Percentiles rank a stretch among this genome's conserved stretches.
These are phyloP conservation scores for Cydonia oblonga DNA, from an alignment of 331 rosid species.

Conservation along the genomic window DNA sequence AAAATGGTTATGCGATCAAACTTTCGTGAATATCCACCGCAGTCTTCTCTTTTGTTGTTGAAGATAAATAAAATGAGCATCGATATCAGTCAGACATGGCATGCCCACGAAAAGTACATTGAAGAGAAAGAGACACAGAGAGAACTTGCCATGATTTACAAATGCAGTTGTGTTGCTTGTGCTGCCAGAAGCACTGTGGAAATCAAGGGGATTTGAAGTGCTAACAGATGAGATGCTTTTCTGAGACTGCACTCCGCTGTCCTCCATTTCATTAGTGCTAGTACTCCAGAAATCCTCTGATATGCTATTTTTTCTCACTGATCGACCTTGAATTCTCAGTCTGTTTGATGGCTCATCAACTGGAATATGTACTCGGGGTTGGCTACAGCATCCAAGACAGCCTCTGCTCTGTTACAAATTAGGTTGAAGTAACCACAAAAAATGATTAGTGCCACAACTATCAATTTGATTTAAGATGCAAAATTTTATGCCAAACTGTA, in stretches of 20 bases:
- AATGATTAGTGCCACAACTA: conserved; percentile 34
- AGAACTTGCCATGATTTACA: conserved; percentile 68
- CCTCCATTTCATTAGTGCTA: conserved; percentile 56
- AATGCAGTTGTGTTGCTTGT: conserved; percentile 44
- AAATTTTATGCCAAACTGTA: neutral
- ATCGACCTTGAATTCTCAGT: conserved; percentile 30
- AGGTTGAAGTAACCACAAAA: conserved; percentile 34
- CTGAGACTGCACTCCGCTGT: conserved; percentile 36
- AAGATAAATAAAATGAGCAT: neutral
- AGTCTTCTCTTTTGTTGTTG: neutral
- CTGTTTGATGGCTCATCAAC: conserved; percentile 42
- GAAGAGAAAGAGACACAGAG: neutral
- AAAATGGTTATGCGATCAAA: neutral
- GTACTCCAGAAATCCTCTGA: conserved; percentile 67
- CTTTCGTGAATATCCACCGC: neutral
- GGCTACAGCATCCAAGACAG: conserved; percentile 58
- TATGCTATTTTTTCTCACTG: conserved; percentile 31
- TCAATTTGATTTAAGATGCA: neutral
- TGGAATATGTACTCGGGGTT: conserved; percentile 18
- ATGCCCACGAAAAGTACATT: neutral
- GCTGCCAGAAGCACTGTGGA: conserved; percentile 30
- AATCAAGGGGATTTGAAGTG: conserved; percentile 32
- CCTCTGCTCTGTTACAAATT: conserved; percentile 89
- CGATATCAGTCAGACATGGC: neutral
- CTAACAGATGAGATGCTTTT: conserved; percentile 36